phyloP scores from a whole-genome alignment of 441 rosid species.

The Kokia cookei region DNA sequence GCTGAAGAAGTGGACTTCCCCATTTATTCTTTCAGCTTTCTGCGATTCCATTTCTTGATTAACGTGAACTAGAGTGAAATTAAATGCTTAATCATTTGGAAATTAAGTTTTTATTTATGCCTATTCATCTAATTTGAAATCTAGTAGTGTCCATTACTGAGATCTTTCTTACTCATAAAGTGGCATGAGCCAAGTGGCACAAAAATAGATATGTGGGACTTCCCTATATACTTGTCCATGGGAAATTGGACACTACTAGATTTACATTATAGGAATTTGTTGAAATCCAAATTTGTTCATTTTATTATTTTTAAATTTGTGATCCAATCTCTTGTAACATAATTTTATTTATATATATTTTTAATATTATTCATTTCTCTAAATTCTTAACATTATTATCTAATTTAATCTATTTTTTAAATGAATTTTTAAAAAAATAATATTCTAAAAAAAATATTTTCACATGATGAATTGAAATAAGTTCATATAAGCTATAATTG shows the following conservation, averaged over 20 bases:
- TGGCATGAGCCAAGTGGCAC: neutral
- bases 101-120: neutral
- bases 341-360: too few relatives aligned
- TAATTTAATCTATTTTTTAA: too few relatives aligned
- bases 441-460: too few relatives aligned
- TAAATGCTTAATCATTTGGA: neutral
- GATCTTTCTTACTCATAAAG: neutral
- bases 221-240: neutral
- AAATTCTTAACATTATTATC: too few relatives aligned
- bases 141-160: neutral
- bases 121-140: neutral
- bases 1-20: neutral
- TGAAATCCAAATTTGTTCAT: too few relatives aligned
- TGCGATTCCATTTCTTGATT: neutral
- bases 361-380: too few relatives aligned
- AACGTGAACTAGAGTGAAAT: neutral
- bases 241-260: neutral
- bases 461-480: too few relatives aligned
- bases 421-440: too few relatives aligned
- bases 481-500: too few relatives aligned
- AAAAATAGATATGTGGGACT: neutral
- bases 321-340: too few relatives aligned
- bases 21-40: neutral
- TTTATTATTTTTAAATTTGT: too few relatives aligned
- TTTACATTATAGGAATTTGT: too few relatives aligned